phyloP scores from a whole-genome alignment of 768 basidiomycete genomes.

The Serendipita sp. region DNA sequence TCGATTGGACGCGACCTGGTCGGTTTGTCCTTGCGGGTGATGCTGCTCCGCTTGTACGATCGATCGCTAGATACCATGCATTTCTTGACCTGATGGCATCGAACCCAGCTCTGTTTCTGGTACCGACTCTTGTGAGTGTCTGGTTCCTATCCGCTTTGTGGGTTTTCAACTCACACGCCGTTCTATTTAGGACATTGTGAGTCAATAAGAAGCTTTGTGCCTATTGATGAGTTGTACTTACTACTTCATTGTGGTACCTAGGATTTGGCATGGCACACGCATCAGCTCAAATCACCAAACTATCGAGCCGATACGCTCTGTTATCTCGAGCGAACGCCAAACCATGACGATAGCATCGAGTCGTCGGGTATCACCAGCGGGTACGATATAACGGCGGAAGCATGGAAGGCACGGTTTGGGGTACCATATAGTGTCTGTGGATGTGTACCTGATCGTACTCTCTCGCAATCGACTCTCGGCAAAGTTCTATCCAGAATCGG shows the following conservation, averaged over 20 bases:
- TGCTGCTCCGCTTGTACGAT: neutral
- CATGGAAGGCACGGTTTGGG: too few relatives aligned
- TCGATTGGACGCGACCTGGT: conserved; percentile 10
- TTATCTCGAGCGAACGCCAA: too few relatives aligned
- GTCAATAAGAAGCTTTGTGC: too few relatives aligned
- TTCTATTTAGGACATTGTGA: neutral
- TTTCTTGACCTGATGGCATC: conserved; percentile 13
- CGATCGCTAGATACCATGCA: conserved; percentile 13
- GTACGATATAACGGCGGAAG: too few relatives aligned
- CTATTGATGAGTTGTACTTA: neutral
- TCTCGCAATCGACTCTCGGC: too few relatives aligned
- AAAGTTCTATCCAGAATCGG: too few relatives aligned
- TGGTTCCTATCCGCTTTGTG: neutral
- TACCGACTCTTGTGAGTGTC: conserved; percentile 11
- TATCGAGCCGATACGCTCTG: too few relatives aligned
- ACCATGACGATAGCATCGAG: too few relatives aligned
- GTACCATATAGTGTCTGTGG: too few relatives aligned
- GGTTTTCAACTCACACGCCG: neutral
- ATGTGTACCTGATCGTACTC: too few relatives aligned
- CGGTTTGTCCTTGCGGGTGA: conserved; percentile 5
- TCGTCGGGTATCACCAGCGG: too few relatives aligned
- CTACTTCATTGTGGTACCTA: neutral
- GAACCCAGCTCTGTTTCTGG: conserved; percentile 7
- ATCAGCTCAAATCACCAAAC: neutral
- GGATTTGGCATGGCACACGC: neutral